A percentile compares a stretch with the other conserved stretches of the same genome.
These are phyloP conservation scores for Aureobasidium mangrovei DNA, from an alignment of 2,329 filamentous ascomycete species.

Conservation along the genomic window DNA sequence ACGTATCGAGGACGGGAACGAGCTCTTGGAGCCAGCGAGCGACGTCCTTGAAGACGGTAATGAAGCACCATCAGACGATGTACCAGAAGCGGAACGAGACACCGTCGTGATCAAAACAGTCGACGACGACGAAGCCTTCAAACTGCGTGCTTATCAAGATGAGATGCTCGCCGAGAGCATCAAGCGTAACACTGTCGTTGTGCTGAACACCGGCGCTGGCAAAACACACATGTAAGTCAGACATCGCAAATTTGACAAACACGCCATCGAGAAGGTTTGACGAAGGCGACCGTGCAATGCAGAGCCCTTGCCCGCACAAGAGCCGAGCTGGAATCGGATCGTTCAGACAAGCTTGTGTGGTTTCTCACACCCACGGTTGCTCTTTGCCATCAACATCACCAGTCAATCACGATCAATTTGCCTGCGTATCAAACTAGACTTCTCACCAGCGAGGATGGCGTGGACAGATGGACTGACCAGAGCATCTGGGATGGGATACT, in stretches of 20 bases:
- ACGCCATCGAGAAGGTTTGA: neutral
- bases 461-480: conserved; percentile 64
- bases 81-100: neutral
- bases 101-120: neutral
- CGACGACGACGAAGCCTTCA: neutral
- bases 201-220: conserved; percentile 42
- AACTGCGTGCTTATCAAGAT: conserved; percentile 38
- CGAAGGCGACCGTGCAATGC: neutral
- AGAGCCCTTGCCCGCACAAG: conserved; percentile 35
- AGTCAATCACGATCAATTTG: conserved; percentile 28
- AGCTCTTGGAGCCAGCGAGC: neutral
- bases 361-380: conserved; percentile 39
- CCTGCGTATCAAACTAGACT: conserved; percentile 49
- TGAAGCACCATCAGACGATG: neutral
- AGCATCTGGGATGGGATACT: conserved; percentile 60
- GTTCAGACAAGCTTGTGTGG: conserved; percentile 35
- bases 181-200: conserved; percentile 38
- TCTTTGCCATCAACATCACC: conserved; percentile 38
- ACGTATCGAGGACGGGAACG: conserved; percentile 1
- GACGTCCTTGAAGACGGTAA: neutral
- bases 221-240: conserved; percentile 35
- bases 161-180: conserved; percentile 42
- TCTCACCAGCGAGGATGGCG: conserved; percentile 58
- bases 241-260: neutral
- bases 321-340: conserved; percentile 33